Percentiles rank a stretch among this genome's conserved stretches.
Conservation (phyloP, 306 rosid genomes). For the Prunus kanzakura region DNA sequence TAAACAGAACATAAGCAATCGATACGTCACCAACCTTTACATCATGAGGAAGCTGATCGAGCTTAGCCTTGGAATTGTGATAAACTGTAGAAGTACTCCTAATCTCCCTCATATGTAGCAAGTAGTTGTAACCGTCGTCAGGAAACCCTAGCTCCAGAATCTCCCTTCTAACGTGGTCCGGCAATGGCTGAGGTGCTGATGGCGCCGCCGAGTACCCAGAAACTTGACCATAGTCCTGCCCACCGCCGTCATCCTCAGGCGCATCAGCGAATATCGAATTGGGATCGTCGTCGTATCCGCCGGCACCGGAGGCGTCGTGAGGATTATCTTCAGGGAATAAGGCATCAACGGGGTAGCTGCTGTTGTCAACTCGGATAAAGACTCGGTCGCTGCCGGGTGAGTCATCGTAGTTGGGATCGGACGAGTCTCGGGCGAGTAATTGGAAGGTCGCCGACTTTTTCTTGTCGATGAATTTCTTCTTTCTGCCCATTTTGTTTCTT, state of each 20-base stretch:
- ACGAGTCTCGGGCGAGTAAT: constrained; percentile 68
- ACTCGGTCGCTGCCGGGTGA: constrained; percentile 65
- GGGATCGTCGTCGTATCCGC: constrained; percentile 13
- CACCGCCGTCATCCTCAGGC: constrained; percentile 41
- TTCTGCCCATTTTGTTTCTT: constrained; percentile 36
- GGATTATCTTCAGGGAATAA: constrained; percentile 25
- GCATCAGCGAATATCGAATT: constrained; percentile 60
- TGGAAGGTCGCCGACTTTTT: constrained; percentile 71
- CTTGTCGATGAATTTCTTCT: constrained; percentile 80
- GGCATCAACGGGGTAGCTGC: constrained; percentile 31
- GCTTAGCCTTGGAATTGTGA: constrained; percentile 66
- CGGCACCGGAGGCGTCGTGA: constrained; percentile 14
- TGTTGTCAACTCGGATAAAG: constrained; percentile 73
- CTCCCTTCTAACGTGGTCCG: constrained; percentile 64
- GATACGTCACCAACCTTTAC: constrained; percentile 51
- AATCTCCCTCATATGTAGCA: constrained; percentile 71
- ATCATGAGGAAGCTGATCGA: constrained; percentile 59
- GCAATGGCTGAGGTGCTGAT: constrained; percentile 24
- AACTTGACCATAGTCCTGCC: constrained; percentile 11
- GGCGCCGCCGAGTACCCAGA: constrained; percentile 3
- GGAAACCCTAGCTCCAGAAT: constrained; percentile 88
- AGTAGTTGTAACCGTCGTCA: constrained; percentile 86
- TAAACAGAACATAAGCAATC: neutral
- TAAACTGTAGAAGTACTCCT: constrained; percentile 57
- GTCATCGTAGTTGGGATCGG: constrained; percentile 59